Base-by-base conservation (phyloP, 495 filamentous ascomycete species). In the Penicillium tannophilum region DNA sequence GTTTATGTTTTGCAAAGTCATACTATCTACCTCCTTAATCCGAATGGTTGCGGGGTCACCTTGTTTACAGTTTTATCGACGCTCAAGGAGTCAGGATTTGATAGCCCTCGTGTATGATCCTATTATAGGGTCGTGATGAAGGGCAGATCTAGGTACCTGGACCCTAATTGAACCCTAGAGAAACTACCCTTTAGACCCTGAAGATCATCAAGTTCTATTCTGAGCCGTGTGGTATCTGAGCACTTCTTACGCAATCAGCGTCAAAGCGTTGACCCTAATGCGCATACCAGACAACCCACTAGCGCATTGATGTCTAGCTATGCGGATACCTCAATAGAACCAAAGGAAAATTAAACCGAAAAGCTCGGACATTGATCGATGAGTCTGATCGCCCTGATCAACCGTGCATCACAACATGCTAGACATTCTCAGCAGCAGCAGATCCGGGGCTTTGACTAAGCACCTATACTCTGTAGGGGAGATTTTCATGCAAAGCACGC, bases 231-330 rank as follows among this genome's bases (percentile, higher is more conserved):
- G 24, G 44, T 47, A 49, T 49, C 46, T 31, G 46, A 49, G 46
- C 26, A n/a, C 46, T 5, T 9, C 16, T 8, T 31, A 49, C 46
- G 26, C 24, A 49, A 49, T 23, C 6, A 19, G 10, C 16, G 54
- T 58, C 62, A 63, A 57, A 60, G 62, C 57, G 58, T 33, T 19
- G 26, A 28, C 12, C 42, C 35, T 41, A 51, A 55, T 61, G 51
- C 58, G 46, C 62, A 64, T 64, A 41, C 58, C 62, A 64, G 31
- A 51, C 45, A 23, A 50, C 51, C 45, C 35, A 57, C 31, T 26
- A 54, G 26, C 49, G 26, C 39, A 17, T 23, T 23, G 10, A 46
- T 20, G 3, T 41, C 39, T 41, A 42, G 35, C 50, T 44, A 54
- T 62, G 60, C 60, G 57, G 48, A 55, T 33, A 36, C 5, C 43